Evolutionary conservation across 352 stramenopile species (phyloP).

Genomic region (Globisporangium uncinulatum): DNA sequence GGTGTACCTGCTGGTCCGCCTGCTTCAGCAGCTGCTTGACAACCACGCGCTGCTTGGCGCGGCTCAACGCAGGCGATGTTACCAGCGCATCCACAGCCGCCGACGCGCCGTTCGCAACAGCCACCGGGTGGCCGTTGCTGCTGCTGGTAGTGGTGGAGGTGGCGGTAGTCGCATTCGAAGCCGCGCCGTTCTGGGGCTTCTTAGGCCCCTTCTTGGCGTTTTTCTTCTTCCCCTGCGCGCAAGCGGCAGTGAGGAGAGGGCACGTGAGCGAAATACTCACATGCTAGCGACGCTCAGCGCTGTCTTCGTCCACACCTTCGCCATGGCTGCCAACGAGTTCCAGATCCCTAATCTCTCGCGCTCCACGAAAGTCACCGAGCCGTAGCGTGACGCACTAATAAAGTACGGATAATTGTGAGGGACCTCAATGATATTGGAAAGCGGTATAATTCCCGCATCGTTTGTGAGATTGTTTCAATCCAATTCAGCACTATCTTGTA

Average conservation of each 20-base stretch:
- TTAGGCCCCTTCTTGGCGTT: conserved; percentile 40
- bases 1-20: conserved; percentile 40
- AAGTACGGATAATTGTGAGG: too few species aligned
- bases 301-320: not conserved
- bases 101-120: conserved; percentile 4
- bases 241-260: not conserved
- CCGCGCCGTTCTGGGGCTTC: conserved; percentile 36
- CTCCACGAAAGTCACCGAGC: too few species aligned
- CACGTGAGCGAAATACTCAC: not conserved
- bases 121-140: not conserved
- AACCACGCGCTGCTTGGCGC: conserved; percentile 43
- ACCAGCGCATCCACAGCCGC: conserved; percentile 13
- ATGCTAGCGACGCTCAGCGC: not conserved
- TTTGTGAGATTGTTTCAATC: too few species aligned
- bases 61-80: conserved; percentile 19
- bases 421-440: too few species aligned
- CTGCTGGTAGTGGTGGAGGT: not conserved
- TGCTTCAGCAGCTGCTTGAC: conserved; percentile 53
- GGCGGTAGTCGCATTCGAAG: conserved; percentile 5
- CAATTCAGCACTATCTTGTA: not conserved
- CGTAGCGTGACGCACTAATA: too few species aligned
- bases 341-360: not conserved
- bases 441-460: too few species aligned
- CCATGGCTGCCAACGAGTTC: not conserved
- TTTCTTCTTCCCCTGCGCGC: conserved; percentile 36